Conservation (phyloP, 2,329 filamentous ascomycete genomes). For the Monosporascus sp. region DNA sequence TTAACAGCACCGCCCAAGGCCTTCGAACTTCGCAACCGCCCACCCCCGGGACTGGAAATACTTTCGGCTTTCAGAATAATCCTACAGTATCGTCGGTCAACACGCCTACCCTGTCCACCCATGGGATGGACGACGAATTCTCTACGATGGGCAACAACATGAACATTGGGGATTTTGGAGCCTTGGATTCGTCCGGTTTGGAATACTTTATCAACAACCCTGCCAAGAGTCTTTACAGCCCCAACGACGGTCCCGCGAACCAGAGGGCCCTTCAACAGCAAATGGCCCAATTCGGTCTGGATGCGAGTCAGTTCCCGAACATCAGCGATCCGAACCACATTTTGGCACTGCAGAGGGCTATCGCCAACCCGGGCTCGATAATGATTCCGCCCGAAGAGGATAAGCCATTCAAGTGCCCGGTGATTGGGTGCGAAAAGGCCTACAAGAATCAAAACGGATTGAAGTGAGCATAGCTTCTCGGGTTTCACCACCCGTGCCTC, state of each 20-base stretch:
- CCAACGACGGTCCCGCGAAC: conserved; percentile 65
- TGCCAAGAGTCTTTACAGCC: conserved; percentile 87
- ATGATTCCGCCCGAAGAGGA: conserved; percentile 78
- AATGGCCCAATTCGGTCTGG: conserved; percentile 67
- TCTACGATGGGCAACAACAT: conserved; percentile 55
- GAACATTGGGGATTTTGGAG: conserved; percentile 53
- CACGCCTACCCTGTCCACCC: conserved; percentile 79
- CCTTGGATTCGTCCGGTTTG: conserved; percentile 44
- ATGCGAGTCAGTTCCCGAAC: conserved; percentile 67
- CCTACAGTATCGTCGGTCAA: conserved; percentile 97
- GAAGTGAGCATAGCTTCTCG: conserved; percentile 57
- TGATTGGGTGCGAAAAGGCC: conserved; percentile 97
- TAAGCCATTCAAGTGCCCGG: conserved; percentile 95
- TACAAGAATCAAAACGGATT: conserved; percentile 99
- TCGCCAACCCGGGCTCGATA: conserved; percentile 46
- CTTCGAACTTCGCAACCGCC: conserved; percentile 81
- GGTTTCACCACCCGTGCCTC: conserved; percentile 9
- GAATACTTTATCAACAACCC: conserved; percentile 80
- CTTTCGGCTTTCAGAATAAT: conserved; percentile 81
- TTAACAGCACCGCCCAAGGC: conserved; percentile 76
- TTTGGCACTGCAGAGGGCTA: conserved; percentile 46
- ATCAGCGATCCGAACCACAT: conserved; percentile 66
- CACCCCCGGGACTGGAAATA: conserved; percentile 67
- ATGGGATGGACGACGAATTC: conserved; percentile 70
- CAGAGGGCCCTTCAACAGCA: conserved; percentile 63